Evolutionary conservation across 768 basidiomycete species (phyloP).

Genomic region (Auriscalpium microsporum): DNA sequence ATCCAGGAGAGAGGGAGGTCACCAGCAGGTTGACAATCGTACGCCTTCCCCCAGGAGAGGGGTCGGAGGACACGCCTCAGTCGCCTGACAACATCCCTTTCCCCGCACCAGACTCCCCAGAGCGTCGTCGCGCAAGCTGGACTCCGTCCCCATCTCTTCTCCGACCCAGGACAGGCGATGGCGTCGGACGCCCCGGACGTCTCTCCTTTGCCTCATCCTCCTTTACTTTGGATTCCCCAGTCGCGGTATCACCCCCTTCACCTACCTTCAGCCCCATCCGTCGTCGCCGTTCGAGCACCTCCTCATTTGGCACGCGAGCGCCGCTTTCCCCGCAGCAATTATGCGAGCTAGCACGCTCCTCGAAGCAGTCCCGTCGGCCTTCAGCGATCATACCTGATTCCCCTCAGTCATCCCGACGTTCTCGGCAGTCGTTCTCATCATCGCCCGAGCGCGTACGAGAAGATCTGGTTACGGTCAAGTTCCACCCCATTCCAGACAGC

Average conservation of each 20-base stretch:
- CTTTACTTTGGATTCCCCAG: background rate
- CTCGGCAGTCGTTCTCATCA: background rate
- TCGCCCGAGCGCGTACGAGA: background rate
- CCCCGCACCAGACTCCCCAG: background rate
- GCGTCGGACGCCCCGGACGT: slow-evolving; percentile 1
- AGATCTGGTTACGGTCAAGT: background rate
- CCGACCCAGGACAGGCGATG: background rate
- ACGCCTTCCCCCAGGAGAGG: slow-evolving; percentile 8
- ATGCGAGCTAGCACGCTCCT: slow-evolving; percentile 12
- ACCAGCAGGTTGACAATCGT: slow-evolving; percentile 13
- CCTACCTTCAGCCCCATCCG: slow-evolving; percentile 8
- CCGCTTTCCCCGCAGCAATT: slow-evolving; percentile 12
- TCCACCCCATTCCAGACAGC: slow-evolving; percentile 9
- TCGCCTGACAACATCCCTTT: background rate
- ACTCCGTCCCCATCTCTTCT: background rate
- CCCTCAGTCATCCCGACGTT: background rate
- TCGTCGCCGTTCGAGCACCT: slow-evolving; percentile 2
- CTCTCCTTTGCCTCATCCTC: slow-evolving; percentile 15
- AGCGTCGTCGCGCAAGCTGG: slow-evolving; percentile 2
- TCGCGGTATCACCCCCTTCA: background rate
- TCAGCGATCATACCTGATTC: background rate
- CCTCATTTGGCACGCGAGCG: slow-evolving; percentile 6
- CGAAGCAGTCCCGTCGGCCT: slow-evolving; percentile 1
- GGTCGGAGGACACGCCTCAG: background rate
- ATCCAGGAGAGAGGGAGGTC: slow-evolving; percentile 9